These are phyloP conservation scores for Phytophthora quininea DNA, from an alignment of 352 stramenopile species.

Conservation along the genomic window DNA sequence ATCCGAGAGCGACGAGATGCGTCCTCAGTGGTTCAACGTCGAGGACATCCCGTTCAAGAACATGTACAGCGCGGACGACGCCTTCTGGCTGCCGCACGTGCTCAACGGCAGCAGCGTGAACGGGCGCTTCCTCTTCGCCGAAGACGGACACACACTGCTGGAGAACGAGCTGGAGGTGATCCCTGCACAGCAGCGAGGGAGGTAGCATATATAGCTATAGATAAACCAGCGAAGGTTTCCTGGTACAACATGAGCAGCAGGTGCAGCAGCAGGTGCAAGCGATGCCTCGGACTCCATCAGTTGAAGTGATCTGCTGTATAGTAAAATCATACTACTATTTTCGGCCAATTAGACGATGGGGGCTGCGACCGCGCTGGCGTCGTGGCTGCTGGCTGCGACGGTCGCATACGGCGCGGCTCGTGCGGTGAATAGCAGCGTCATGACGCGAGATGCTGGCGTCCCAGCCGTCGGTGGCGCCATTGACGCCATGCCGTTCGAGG, in stretches of 20 bases:
- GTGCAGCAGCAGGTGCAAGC: too few species aligned
- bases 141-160: slow-evolving; percentile 74
- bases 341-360: background rate
- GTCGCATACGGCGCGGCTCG: background rate
- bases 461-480: background rate
- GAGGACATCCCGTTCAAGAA: slow-evolving; percentile 68
- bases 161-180: slow-evolving; percentile 45
- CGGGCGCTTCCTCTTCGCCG: slow-evolving; percentile 76
- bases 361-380: background rate
- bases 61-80: slow-evolving; percentile 89
- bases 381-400: slow-evolving; percentile 3
- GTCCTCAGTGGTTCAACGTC: slow-evolving; percentile 75
- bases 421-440: slow-evolving; percentile 5
- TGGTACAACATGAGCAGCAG: too few species aligned
- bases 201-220: too few species aligned
- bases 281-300: too few species aligned
- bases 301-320: background rate
- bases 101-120: slow-evolving; percentile 68
- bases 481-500: slow-evolving; percentile 52
- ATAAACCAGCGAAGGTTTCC: too few species aligned
- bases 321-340: background rate
- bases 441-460: slow-evolving; percentile 2
- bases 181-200: background rate
- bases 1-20: slow-evolving; percentile 91
- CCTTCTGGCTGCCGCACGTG: slow-evolving; percentile 81